phyloP scores from a whole-genome alignment of 345 rosid genomes.

The Lumnitzera racemosa region DNA sequence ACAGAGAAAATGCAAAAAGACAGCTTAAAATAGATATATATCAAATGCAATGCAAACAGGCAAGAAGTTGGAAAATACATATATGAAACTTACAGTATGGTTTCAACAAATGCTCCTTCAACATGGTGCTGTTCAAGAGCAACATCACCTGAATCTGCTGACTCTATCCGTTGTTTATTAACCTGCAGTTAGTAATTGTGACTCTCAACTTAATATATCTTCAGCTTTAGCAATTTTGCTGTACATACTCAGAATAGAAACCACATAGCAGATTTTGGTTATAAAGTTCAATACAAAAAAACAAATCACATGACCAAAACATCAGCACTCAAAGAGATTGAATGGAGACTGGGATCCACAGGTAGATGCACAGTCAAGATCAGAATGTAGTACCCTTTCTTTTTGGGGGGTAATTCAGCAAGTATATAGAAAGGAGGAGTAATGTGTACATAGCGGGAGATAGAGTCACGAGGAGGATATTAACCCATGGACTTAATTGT shows the following conservation, averaged over 20 bases:
- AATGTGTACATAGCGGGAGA: not conserved
- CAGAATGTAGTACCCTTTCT: not conserved
- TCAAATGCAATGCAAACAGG: conserved; percentile 1
- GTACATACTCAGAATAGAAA: too few species aligned
- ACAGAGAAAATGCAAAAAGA: not conserved
- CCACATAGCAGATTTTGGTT: not conserved
- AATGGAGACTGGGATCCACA: not conserved
- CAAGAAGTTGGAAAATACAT: not conserved
- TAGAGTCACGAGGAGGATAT: not conserved
- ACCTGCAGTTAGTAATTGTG: conserved; percentile 34
- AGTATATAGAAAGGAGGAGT: not conserved
- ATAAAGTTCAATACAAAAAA: not conserved
- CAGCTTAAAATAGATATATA: not conserved
- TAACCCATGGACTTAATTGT: too few species aligned
- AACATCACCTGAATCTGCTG: conserved; percentile 50
- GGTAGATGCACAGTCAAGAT: not conserved
- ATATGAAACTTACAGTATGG: conserved; percentile 55
- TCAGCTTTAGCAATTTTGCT: too few species aligned
- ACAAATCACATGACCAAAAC: not conserved
- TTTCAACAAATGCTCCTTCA: conserved; percentile 90
- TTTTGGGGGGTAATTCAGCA: not conserved
- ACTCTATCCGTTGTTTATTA: conserved; percentile 56
- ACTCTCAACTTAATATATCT: conserved; percentile 1
- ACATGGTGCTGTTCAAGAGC: conserved; percentile 73
- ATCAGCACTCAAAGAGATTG: conserved; percentile 1